Percentiles rank a stretch among this genome's conserved stretches.
These are phyloP conservation scores for Fusarium brachygibbosum DNA, from an alignment of 2,329 filamentous ascomycete species.

Conservation along the genomic window DNA sequence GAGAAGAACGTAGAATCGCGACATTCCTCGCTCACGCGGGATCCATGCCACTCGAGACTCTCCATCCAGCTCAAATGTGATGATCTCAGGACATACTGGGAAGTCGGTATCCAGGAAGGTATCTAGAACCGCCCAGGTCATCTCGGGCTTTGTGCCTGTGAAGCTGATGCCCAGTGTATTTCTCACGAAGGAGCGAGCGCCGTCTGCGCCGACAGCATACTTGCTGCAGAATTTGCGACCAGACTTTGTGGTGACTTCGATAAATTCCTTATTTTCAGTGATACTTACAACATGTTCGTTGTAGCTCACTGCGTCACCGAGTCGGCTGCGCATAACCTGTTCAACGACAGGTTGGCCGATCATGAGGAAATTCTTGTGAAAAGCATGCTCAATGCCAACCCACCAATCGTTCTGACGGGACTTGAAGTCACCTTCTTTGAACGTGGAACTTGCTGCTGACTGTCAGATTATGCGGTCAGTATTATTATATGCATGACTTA, in stretches of 20 bases:
- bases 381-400: slow-evolving; percentile 59
- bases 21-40: slow-evolving; percentile 61
- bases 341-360: slow-evolving; percentile 64
- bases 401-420: slow-evolving; percentile 64
- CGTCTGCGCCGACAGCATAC: slow-evolving; percentile 67
- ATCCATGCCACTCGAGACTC: slow-evolving; percentile 64
- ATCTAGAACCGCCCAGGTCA: slow-evolving; percentile 64
- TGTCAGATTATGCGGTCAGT: neutral
- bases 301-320: slow-evolving; percentile 55
- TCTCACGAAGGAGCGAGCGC: slow-evolving; percentile 64
- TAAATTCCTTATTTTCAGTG: slow-evolving; percentile 68
- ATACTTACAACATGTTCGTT: slow-evolving; percentile 59
- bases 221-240: slow-evolving; percentile 53
- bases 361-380: slow-evolving; percentile 65
- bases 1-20: slow-evolving; percentile 62
- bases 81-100: slow-evolving; percentile 60
- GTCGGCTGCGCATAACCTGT: slow-evolving; percentile 52
- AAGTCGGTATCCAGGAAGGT: slow-evolving; percentile 65
- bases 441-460: slow-evolving; percentile 60
- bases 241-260: slow-evolving; percentile 53
- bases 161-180: slow-evolving; percentile 57
- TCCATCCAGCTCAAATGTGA: slow-evolving; percentile 61
- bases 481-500: slow-evolving; percentile 30
- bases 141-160: slow-evolving; percentile 62
- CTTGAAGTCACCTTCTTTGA: slow-evolving; percentile 61